These are phyloP conservation scores for Candida albicans DNA, from an alignment of 1,139 yeast species.

Conservation along the genomic window DNA sequence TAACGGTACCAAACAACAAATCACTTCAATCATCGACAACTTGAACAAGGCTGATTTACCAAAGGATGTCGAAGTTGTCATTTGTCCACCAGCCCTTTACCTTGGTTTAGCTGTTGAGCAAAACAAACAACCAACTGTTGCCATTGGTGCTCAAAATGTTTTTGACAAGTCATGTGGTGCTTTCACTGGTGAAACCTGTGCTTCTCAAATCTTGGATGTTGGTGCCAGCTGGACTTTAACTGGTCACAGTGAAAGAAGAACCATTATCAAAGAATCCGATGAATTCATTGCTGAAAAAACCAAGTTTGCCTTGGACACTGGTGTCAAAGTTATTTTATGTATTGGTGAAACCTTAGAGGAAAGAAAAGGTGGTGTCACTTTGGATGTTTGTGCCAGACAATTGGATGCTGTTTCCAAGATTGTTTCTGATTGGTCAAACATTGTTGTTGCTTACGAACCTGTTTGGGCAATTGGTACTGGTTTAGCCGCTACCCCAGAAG, in stretches of 20 bases:
- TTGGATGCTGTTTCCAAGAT: slow-evolving; percentile 83
- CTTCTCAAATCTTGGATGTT: slow-evolving; percentile 83
- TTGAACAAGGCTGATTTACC: slow-evolving; percentile 80
- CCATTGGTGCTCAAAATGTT: slow-evolving; percentile 88
- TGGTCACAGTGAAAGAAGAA: slow-evolving; percentile 99
- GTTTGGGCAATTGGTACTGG: slow-evolving; percentile 99
- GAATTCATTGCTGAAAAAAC: slow-evolving; percentile 94
- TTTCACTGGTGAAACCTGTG: slow-evolving; percentile 95
- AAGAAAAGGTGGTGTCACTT: slow-evolving; percentile 84
- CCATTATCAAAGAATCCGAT: slow-evolving; percentile 85
- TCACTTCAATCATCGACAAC: slow-evolving; percentile 77
- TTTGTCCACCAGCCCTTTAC: slow-evolving; percentile 97
- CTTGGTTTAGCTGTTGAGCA: slow-evolving; percentile 68
- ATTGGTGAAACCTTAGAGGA: slow-evolving; percentile 97
- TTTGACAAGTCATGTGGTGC: slow-evolving; percentile 91
- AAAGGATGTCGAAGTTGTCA: slow-evolving; percentile 79
- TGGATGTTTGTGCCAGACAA: slow-evolving; percentile 86
- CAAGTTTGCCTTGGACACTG: slow-evolving; percentile 87
- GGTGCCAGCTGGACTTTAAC: slow-evolving; percentile 94
- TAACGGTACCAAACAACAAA: slow-evolving; percentile 92
- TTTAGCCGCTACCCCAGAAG: slow-evolving; percentile 97
- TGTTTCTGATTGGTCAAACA: slow-evolving; percentile 85
- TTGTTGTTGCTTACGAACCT: slow-evolving; percentile 98
- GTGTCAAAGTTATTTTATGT: slow-evolving; percentile 88
- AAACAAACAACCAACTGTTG: slow-evolving; percentile 71